Conservation (phyloP, 2,329 filamentous ascomycete genomes). For the Trichoderma aggressivum region DNA sequence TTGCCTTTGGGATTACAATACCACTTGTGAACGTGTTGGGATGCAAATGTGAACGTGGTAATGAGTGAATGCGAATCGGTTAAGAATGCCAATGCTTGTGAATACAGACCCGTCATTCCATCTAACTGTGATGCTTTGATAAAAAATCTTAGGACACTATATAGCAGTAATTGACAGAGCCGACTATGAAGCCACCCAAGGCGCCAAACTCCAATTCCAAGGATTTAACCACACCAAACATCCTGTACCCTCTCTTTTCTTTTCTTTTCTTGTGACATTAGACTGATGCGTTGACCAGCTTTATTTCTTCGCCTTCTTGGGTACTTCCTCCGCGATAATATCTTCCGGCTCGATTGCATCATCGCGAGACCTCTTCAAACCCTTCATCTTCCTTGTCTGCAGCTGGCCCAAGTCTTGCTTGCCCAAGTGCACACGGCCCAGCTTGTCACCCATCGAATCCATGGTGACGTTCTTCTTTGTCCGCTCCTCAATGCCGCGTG, state of each 20-base stretch:
- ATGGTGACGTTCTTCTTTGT: conserved; percentile 96
- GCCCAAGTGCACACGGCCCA: conserved; percentile 86
- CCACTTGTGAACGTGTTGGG: not conserved
- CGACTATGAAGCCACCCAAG: conserved; percentile 26
- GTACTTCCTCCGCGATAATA: conserved; percentile 34
- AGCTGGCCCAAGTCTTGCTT: conserved; percentile 83
- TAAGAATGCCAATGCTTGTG: not conserved
- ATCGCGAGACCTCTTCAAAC: conserved; percentile 78
- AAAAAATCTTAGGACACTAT: conserved; percentile 11
- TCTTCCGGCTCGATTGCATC: conserved; percentile 50
- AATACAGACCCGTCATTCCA: not conserved
- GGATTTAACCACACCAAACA: conserved; percentile 15
- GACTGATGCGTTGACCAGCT: not conserved
- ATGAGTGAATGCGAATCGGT: not conserved
- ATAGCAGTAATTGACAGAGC: conserved; percentile 17
- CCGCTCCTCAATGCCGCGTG: conserved; percentile 69
- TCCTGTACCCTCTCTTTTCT: not conserved
- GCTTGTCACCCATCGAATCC: conserved; percentile 91
- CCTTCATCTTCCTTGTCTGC: conserved; percentile 99
- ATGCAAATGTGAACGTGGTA: not conserved
- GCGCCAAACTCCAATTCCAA: conserved; percentile 32
- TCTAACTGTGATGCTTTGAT: not conserved
- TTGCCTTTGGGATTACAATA: not conserved
- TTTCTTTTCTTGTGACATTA: not conserved
- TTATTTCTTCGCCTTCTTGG: conserved; percentile 37